Conservation (phyloP, 2,329 filamentous ascomycete genomes). For the Neonectria sp. region DNA sequence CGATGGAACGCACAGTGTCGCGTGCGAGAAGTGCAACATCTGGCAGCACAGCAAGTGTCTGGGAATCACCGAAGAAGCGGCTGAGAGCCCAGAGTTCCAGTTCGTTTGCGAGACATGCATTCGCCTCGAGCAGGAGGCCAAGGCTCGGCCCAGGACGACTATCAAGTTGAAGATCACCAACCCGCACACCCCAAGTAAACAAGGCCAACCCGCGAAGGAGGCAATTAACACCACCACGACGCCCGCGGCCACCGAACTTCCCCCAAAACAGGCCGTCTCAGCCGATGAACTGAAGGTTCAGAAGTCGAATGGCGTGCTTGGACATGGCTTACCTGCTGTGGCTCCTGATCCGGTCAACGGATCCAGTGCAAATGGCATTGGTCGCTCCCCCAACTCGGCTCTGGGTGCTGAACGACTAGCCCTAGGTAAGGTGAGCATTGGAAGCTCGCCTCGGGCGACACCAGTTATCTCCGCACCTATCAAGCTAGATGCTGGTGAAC, state of each 20-base stretch:
- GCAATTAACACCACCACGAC: conserved; percentile 17
- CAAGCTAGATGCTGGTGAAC: conserved; percentile 40
- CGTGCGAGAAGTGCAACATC: conserved; percentile 93
- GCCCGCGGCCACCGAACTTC: background rate
- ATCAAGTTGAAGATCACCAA: conserved; percentile 68
- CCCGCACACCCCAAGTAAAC: conserved; percentile 32
- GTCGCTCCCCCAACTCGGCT: conserved; percentile 14
- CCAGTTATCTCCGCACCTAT: conserved; percentile 44
- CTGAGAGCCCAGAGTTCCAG: conserved; percentile 88
- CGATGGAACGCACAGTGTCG: conserved; percentile 93
- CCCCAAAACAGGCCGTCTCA: conserved; percentile 5
- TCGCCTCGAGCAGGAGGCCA: conserved; percentile 75
- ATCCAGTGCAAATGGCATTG: conserved; percentile 33
- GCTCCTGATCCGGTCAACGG: conserved; percentile 26
- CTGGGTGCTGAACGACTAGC: conserved; percentile 7
- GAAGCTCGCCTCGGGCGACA: conserved; percentile 29
- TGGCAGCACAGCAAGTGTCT: conserved; percentile 98
- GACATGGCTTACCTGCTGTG: conserved; percentile 31
- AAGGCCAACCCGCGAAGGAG: conserved; percentile 26
- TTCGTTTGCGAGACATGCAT: conserved; percentile 88
- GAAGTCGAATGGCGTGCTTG: conserved; percentile 27
- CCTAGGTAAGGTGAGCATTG: conserved; percentile 25
- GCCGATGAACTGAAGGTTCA: conserved; percentile 17
- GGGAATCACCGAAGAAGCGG: conserved; percentile 82
- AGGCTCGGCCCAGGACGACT: conserved; percentile 66